Evolutionary conservation across 805 yeast genomes (phyloP), one percentile per base, ranked within the genome.

Genomic region (Ascoidea rubescens): DNA sequence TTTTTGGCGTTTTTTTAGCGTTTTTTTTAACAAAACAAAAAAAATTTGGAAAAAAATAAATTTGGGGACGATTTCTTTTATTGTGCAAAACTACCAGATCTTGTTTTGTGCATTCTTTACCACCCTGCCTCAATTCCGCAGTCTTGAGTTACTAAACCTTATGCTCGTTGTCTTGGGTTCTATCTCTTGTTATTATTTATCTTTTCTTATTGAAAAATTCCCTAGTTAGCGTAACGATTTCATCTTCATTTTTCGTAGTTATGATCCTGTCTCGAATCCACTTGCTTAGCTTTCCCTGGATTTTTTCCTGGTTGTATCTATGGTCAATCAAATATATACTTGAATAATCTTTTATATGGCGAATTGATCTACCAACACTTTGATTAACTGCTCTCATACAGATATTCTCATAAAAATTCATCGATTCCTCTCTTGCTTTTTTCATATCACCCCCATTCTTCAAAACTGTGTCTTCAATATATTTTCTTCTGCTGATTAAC

Each of bases 311-410:
- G 1, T 59, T 59, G 56, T 76, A 91, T 51, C 97, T 69, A 37
- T 64, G 65, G 63, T 91, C 98, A 14, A 89, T 59, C 45, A 90
- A 68, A 58, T 77, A 79, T 5, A 91, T 83, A 14, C 78, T 74
- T 0, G 97, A 82, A 62, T 85, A 89, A 65, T 91, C 98, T 46
- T 75, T 73, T 31, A 74, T 75, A 63, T 90, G 96, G 55, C 98
- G 71, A 45, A 90, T 90, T 5, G 96, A 87, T 57, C 98, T 74
- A 0, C 97, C 98, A 10, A 91, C 82, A 66, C 95, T 81, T 64
- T 90, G 98, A 62, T 90, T 90, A 0, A 90, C 88, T 0, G 96
- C 85, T 51, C 89, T 78, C 93, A 91, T 84, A 61, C 96, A 89
- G 5, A 87, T 69, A 59, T 86, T 87, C 58, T 89, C 96, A 59